phyloP scores from a whole-genome alignment of 495 filamentous ascomycete species.

The Xylaria flabelliformis region DNA sequence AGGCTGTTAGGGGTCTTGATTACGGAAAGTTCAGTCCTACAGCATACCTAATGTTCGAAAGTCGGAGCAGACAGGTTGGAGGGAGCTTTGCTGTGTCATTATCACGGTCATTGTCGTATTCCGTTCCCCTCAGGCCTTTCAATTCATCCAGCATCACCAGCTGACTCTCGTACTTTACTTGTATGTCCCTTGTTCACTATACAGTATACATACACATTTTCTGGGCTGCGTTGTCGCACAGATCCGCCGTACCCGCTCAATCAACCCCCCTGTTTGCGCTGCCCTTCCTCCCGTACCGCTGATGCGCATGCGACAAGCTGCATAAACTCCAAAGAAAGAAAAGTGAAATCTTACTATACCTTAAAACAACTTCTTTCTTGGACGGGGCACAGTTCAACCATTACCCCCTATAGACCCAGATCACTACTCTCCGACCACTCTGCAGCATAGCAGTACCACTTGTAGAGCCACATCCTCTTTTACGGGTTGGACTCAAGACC shows the following conservation, averaged over 20 bases:
- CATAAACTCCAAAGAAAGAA: conserved; percentile 23
- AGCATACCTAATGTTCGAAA: conserved; percentile 11
- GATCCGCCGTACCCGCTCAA: conserved; percentile 22
- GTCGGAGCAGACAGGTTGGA: conserved; percentile 6
- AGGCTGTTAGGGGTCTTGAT: conserved; percentile 16
- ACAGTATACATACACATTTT: neutral
- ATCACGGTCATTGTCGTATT: conserved; percentile 3
- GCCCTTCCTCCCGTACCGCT: conserved; percentile 21
- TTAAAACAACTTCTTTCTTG: conserved; percentile 4
- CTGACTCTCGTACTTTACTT: neutral
- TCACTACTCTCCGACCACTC: neutral
- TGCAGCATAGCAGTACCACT: conserved; percentile 11
- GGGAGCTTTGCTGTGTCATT: conserved; percentile 15
- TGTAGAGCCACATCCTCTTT: conserved; percentile 3
- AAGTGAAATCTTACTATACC: conserved; percentile 20
- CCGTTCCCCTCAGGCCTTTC: neutral
- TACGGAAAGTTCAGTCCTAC: conserved; percentile 23
- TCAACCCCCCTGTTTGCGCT: conserved; percentile 23
- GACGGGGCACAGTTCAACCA: conserved; percentile 7
- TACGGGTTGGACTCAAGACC: conserved; percentile 4
- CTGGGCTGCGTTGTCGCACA: conserved; percentile 22
- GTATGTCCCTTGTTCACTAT: conserved; percentile 1
- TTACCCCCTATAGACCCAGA: neutral
- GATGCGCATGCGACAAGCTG: conserved; percentile 32
- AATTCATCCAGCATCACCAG: conserved; percentile 5